Evolutionary conservation across 2,329 filamentous ascomycete genomes (phyloP).

Genomic region (Fusarium sp.): DNA sequence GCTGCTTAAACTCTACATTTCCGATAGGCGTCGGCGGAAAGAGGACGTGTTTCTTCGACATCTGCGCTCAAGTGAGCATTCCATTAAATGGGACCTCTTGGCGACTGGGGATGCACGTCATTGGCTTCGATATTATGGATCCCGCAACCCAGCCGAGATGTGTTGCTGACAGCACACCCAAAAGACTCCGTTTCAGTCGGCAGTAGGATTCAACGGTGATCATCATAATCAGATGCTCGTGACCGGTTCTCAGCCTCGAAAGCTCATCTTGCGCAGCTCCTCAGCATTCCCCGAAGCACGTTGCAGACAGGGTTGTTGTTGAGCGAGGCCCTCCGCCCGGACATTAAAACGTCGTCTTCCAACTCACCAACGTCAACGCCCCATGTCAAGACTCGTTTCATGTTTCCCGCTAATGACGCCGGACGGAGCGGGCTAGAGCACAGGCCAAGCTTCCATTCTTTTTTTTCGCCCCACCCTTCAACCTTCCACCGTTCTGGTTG

Average conservation of each 20-base stretch:
- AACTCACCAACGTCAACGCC: conserved; percentile 18
- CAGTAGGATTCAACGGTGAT: neutral
- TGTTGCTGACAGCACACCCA: neutral
- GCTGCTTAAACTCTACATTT: neutral
- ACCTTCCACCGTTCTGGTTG: conserved; percentile 10
- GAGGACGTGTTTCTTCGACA: neutral
- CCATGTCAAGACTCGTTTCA: conserved; percentile 41
- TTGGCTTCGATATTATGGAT: conserved; percentile 3
- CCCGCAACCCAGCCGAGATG: neutral
- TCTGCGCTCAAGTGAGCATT: neutral
- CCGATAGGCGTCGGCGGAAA: neutral
- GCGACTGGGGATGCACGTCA: conserved; percentile 9
- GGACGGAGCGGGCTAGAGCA: conserved; percentile 35
- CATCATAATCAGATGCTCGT: neutral
- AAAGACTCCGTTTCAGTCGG: neutral
- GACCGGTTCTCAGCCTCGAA: neutral
- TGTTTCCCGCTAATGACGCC: conserved; percentile 45
- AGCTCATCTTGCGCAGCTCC: too few species aligned
- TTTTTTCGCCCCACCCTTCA: conserved; percentile 28
- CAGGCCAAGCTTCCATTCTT: conserved; percentile 31
- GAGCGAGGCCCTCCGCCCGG: conserved; percentile 22
- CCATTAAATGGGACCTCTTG: neutral
- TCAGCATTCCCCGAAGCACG: neutral
- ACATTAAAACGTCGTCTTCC: conserved; percentile 31
- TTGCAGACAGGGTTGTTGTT: conserved; percentile 12